A percentile compares a stretch with the other conserved stretches of the same genome.
These are phyloP conservation scores for Amanita molliuscula DNA, from an alignment of 768 basidiomycete species.

Conservation along the genomic window DNA sequence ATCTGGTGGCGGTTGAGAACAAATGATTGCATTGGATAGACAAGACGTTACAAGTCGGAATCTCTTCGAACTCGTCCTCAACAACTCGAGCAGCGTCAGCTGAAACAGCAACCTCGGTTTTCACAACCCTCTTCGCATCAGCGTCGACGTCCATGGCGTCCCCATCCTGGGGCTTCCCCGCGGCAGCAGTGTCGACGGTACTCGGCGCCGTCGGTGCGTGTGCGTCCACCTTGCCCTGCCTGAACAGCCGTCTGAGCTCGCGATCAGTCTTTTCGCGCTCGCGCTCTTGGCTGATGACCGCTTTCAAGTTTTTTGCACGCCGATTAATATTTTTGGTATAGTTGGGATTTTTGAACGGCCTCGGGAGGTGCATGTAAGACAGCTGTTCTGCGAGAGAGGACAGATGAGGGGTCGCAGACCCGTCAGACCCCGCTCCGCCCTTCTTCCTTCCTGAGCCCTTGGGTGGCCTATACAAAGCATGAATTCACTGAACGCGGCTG, in stretches of 20 bases:
- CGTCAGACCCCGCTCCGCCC: slow-evolving; percentile 26
- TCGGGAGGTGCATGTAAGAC: slow-evolving; percentile 58
- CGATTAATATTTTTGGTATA: slow-evolving; percentile 65
- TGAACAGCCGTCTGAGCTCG: slow-evolving; percentile 37
- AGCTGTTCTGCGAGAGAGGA: slow-evolving; percentile 48
- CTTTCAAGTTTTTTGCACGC: slow-evolving; percentile 72
- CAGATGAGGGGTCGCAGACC: slow-evolving; percentile 30
- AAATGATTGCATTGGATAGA: not conserved
- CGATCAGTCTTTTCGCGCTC: slow-evolving; percentile 65
- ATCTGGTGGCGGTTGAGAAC: slow-evolving; percentile 30
- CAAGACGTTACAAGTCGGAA: slow-evolving; percentile 56
- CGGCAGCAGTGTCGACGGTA: not conserved
- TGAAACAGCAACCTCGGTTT: not conserved
- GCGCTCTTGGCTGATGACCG: slow-evolving; percentile 67
- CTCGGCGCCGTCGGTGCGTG: not conserved
- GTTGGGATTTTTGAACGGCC: slow-evolving; percentile 69
- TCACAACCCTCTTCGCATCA: slow-evolving; percentile 13
- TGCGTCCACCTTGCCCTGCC: slow-evolving; percentile 29
- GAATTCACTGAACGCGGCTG: not conserved
- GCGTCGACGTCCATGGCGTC: slow-evolving; percentile 47
- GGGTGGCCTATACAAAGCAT: slow-evolving; percentile 26
- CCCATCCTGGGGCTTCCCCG: slow-evolving; percentile 3
- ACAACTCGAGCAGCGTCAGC: not conserved
- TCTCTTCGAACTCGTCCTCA: slow-evolving; percentile 38
- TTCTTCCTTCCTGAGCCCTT: slow-evolving; percentile 33